A percentile compares a stretch with the other conserved stretches of the same genome.
Evolutionary conservation across 1,284 basidiomycete genomes (phyloP).

Genomic region (Melampsora abietis-canadensis): DNA sequence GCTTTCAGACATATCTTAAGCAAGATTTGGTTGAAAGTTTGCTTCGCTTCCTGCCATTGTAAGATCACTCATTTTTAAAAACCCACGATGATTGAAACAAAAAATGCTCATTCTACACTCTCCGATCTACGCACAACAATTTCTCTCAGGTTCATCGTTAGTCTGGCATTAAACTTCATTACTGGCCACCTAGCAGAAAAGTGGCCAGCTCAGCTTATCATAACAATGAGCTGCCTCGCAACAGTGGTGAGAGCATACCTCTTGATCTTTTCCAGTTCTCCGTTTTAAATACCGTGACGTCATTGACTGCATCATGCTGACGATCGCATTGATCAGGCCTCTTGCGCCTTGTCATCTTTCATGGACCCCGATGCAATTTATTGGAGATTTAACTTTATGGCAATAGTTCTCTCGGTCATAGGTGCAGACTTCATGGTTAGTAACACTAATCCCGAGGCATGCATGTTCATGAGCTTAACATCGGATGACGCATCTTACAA

Average conservation of each 20-base stretch:
- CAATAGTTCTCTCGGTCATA: conserved; percentile 27
- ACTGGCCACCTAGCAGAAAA: conserved; percentile 17
- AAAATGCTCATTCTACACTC: too few species aligned
- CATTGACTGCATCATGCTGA: too few species aligned
- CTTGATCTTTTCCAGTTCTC: neutral
- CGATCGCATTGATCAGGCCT: neutral
- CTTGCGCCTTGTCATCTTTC: conserved; percentile 21
- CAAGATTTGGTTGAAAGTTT: conserved; percentile 14
- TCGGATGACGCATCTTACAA: too few species aligned
- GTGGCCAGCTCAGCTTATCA: conserved; percentile 29
- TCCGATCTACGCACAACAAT: neutral
- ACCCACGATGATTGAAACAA: too few species aligned
- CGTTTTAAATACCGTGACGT: too few species aligned
- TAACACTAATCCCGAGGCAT: neutral
- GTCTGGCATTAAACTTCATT: conserved; percentile 25
- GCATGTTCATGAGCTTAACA: too few species aligned
- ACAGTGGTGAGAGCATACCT: conserved; percentile 8
- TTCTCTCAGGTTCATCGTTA: conserved; percentile 17
- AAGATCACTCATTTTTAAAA: neutral
- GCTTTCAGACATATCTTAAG: conserved; percentile 28
- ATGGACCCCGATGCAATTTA: conserved; percentile 40
- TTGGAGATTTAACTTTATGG: conserved; percentile 36
- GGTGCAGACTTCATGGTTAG: conserved; percentile 40
- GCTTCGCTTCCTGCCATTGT: conserved; percentile 37
- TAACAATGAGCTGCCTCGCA: conserved; percentile 25